These are phyloP conservation scores for Sporisorium graminicola DNA, from an alignment of 1,284 basidiomycete genomes.

Conservation along the genomic window DNA sequence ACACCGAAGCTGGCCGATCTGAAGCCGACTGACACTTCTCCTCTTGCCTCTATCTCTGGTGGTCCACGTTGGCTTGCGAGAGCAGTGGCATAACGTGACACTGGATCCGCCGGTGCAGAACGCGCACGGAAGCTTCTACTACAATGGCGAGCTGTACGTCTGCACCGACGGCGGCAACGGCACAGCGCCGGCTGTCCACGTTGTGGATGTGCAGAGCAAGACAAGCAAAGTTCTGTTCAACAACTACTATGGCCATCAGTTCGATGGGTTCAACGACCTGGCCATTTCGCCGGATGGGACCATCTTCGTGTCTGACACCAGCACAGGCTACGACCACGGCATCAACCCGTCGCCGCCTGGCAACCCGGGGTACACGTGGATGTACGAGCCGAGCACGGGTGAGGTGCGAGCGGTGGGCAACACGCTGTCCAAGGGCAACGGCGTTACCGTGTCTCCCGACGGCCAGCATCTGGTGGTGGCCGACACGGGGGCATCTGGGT, in stretches of 20 bases:
- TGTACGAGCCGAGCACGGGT: neutral
- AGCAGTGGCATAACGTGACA: neutral
- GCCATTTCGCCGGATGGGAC: slow-evolving; percentile 1
- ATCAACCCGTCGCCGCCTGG: neutral
- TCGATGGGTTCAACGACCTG: neutral
- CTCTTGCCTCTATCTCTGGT: too few species aligned
- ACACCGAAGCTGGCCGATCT: too few species aligned
- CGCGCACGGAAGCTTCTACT: neutral
- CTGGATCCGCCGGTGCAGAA: neutral
- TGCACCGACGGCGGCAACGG: neutral
- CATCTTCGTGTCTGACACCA: neutral
- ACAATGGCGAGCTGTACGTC: neutral
- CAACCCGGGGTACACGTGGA: slow-evolving; percentile 2
- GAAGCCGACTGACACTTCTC: too few species aligned
- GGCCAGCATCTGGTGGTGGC: neutral
- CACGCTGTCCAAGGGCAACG: neutral
- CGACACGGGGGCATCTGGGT: neutral
- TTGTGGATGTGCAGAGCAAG: neutral
- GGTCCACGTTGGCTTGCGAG: neutral
- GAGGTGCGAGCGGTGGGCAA: slow-evolving; percentile 1
- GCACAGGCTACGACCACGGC: slow-evolving; percentile 1
- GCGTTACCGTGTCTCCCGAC: neutral
- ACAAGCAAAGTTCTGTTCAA: neutral
- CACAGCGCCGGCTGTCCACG: neutral
- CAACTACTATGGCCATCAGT: slow-evolving; percentile 1